Evolutionary conservation across 257 asterid genomes (phyloP).

Genomic region (Petunia secreta): DNA sequence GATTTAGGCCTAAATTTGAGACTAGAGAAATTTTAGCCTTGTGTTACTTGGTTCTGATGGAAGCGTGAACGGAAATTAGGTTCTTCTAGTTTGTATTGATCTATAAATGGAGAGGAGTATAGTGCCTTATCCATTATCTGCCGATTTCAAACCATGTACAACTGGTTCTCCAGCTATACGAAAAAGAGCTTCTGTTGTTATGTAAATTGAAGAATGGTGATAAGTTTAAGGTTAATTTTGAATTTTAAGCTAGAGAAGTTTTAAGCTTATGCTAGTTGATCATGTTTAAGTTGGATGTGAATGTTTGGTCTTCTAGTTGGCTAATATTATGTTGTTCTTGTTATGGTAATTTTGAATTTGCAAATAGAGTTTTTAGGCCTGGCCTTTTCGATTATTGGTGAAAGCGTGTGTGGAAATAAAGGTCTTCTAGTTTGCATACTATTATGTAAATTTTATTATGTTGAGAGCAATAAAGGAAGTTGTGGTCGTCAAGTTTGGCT

Average conservation of each 20-base stretch:
- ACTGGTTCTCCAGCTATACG: no score
- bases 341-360: neutral
- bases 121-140: no score
- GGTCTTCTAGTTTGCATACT: no score
- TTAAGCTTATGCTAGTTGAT: neutral
- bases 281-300: neutral
- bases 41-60: neutral
- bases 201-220: no score
- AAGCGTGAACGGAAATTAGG: neutral
- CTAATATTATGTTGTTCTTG: neutral
- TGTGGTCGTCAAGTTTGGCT: neutral
- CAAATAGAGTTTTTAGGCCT: no score
- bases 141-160: no score
- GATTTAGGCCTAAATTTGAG: neutral
- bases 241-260: neutral
- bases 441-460: no score
- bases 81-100: constrained; percentile 11
- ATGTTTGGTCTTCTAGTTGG: constrained; percentile 5
- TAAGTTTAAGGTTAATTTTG: constrained; percentile 2
- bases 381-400: no score
- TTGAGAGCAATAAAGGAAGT: no score
- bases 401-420: no score
- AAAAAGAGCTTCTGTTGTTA: no score
- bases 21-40: neutral
- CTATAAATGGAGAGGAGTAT: no score